Base-by-base conservation (phyloP, 345 rosid species). In the Cardamine resedifolia region DNA sequence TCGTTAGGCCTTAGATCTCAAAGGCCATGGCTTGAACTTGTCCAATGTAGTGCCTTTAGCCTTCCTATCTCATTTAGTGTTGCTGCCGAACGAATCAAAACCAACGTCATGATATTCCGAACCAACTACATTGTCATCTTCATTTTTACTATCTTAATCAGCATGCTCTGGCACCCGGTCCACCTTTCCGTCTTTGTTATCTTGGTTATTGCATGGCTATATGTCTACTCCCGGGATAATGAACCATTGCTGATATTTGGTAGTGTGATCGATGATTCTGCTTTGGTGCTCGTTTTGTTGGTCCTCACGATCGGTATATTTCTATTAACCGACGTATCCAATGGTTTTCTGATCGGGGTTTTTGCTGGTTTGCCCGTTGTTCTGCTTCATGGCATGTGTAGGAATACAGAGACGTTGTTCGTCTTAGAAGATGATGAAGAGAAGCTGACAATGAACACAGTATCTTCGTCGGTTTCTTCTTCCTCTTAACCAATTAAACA, bases 1-100 rank as follows among this genome's bases (percentile, higher is more conserved):
- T 70, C 26, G 44, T 65, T 77, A 4, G 70, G 82, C 58, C 80
- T 84, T 7, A 81, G 81, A 59, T 52, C 77, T 10, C 78, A 68
- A 63, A 83, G 80, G 43, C 83, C 88, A 80, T 89, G 90, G 97
- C 64, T 52, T 51, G 87, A 87, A 53, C 79, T 89, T 82, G 31
- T 85, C 55, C 82, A 63, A 6, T 64, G 58, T 57, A 74, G 77
- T 11, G 50, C 88, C 45, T 55, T 84, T 61, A 70, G 44, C 62
- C 62, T 82, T 47, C 96, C 90, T 10, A 0, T 59, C 30, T 31
- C 82, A n/a, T 58, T 70, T 20, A 6, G 6, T 38, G 69, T 69
- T 11, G 67, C 86, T 56, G 6, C 82, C 0, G 52, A 67, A 27
- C 80, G 90, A 68, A 74, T 85, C 72, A 72, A 38, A 67, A 50